Evolutionary conservation across 768 basidiomycete genomes (phyloP), one percentile per base, ranked within the genome.

Genomic region (Cubamyces sp.): DNA sequence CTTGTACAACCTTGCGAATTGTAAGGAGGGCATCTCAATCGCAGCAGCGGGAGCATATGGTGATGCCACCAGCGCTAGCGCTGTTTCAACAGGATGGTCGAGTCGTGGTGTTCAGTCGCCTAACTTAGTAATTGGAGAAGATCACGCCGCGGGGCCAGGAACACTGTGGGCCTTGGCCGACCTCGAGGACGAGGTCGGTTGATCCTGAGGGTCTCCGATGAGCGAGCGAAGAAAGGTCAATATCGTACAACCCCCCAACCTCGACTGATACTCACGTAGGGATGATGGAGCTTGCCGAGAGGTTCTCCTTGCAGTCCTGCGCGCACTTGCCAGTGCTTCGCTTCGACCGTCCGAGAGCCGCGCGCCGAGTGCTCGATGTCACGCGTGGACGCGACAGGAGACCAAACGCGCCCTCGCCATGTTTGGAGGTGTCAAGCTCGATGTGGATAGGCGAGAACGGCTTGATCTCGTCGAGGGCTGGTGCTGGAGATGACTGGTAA

Each of bases 301-400:
- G 83, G 66, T 82, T 82, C 61, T 84, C 86, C 49, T 76, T 76
- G 69, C 77, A 54, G 73, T 82, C 65, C 49, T 57, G 61, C 69
- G 74, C 73, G 59, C 74, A 74, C 78, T 86, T 73, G 30, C 81
- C 82, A 0, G 74, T 78, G 66, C 80, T 84, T 39, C 85, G 82
- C 75, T 90, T 91, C 43, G 85, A 75, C 85, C 82, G 86, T 1
- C 88, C 89, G 1, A 84, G 76, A 0, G 83, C 82, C 0, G 76
- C 78, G n/a, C 87, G 79, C 14, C 87, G 78, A 0, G 83, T 77
- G n/a, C 76, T 79, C 0, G 86, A 86, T 3, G 75, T 79, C 48
- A 86, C 83, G 25, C 83, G 78, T 16, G 86, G 80, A 11, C 86
- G 82, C 5, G 75, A 51, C 3, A 68, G 66, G 66, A 72, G 51